Percentiles rank a stretch among this genome's conserved stretches.
These are phyloP conservation scores for Geotrichum klebahnii DNA, from an alignment of 1,139 yeast species.

Conservation along the genomic window DNA sequence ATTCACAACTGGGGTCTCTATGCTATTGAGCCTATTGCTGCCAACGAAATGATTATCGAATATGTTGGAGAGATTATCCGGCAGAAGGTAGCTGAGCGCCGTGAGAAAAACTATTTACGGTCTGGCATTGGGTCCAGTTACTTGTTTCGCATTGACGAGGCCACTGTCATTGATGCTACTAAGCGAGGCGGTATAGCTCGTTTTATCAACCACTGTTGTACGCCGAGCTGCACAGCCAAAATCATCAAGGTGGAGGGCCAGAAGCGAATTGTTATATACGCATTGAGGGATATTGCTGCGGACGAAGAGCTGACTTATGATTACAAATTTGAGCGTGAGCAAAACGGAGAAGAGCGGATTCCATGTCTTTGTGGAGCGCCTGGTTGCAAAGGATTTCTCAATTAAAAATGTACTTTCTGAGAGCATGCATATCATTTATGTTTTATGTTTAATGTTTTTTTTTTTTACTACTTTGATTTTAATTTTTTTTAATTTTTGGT, in stretches of 20 bases:
- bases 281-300: slow-evolving; percentile 79
- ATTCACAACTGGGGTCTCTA: slow-evolving; percentile 98
- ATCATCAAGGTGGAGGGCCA: slow-evolving; percentile 92
- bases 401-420: slow-evolving; percentile 41
- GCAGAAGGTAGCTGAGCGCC: slow-evolving; percentile 89
- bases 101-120: slow-evolving; percentile 79
- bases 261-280: slow-evolving; percentile 91
- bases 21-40: slow-evolving; percentile 90
- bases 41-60: slow-evolving; percentile 95
- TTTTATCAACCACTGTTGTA: slow-evolving; percentile 94
- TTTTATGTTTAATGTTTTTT: no score
- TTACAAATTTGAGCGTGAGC: slow-evolving; percentile 89
- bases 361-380: slow-evolving; percentile 93
- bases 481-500: slow-evolving; percentile 1
- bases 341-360: slow-evolving; percentile 83
- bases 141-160: slow-evolving; percentile 86
- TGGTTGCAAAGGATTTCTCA: slow-evolving; percentile 87
- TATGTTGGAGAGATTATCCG: slow-evolving; percentile 96
- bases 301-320: slow-evolving; percentile 89
- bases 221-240: slow-evolving; percentile 95
- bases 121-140: slow-evolving; percentile 96
- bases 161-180: slow-evolving; percentile 94
- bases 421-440: not conserved
- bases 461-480: not conserved
- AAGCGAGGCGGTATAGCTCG: slow-evolving; percentile 95